A percentile compares a stretch with the other conserved stretches of the same genome.
These are phyloP conservation scores for Aciculosporium take DNA, from an alignment of 2,329 filamentous ascomycete species.

Conservation along the genomic window DNA sequence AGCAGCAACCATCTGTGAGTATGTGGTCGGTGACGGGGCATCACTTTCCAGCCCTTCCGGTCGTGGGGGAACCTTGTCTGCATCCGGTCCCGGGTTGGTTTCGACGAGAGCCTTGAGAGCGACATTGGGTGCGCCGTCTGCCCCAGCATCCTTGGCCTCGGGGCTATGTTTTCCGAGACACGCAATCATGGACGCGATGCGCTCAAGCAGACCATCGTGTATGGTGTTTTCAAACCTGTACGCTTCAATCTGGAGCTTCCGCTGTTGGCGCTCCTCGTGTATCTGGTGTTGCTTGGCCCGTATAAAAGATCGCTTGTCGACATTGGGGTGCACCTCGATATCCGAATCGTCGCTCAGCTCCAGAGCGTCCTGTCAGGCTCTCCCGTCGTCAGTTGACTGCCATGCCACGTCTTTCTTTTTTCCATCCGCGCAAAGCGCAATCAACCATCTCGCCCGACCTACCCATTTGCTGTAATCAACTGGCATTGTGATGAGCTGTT, in stretches of 20 bases:
- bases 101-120: constrained; percentile 87
- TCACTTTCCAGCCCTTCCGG: constrained; percentile 69
- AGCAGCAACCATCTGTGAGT: constrained; percentile 98
- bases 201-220: constrained; percentile 77
- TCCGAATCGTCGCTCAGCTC: constrained; percentile 98
- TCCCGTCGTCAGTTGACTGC: background rate
- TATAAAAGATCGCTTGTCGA: constrained; percentile 97
- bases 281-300: constrained; percentile 97
- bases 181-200: constrained; percentile 65
- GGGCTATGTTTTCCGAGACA: constrained; percentile 61
- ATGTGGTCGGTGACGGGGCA: constrained; percentile 62
- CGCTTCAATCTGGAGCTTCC: constrained; percentile 78
- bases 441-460: constrained; percentile 14
- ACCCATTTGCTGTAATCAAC: constrained; percentile 58
- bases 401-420: background rate
- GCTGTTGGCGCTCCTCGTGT: constrained; percentile 74
- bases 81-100: constrained; percentile 54
- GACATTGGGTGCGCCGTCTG: constrained; percentile 55
- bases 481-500: constrained; percentile 25
- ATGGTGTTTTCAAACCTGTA: constrained; percentile 85
- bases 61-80: constrained; percentile 58
- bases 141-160: constrained; percentile 39
- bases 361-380: constrained; percentile 54
- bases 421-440: no score
- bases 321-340: constrained; percentile 95